Conservation (phyloP, 169 alveolate species). For the Fabrea salina region DNA sequence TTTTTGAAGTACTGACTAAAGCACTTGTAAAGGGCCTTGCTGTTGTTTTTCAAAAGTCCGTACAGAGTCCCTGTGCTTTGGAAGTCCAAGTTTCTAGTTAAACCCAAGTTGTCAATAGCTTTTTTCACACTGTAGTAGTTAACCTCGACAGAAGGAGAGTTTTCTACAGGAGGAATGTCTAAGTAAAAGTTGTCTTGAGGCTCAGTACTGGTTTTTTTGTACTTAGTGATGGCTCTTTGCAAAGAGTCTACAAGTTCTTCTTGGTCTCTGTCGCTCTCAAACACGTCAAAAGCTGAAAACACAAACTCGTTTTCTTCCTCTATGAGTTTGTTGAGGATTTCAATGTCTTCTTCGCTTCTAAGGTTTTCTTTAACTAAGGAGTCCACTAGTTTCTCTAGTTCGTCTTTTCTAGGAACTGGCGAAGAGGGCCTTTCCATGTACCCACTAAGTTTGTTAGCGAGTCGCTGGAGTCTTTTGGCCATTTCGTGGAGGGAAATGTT, state of each 20-base stretch:
- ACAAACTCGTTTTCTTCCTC: slow-evolving; percentile 2
- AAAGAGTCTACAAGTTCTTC: slow-evolving; percentile 24
- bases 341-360: neutral
- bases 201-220: too few species aligned
- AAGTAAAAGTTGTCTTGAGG: too few species aligned
- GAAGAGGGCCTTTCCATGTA: slow-evolving; percentile 32
- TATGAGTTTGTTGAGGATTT: slow-evolving; percentile 4
- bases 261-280: slow-evolving; percentile 30
- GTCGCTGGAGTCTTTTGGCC: neutral
- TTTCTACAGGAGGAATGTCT: neutral
- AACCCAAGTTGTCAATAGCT: neutral
- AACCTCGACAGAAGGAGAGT: neutral
- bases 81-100: neutral
- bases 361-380: neutral
- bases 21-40: neutral
- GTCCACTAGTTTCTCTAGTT: neutral
- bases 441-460: slow-evolving; percentile 10
- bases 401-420: slow-evolving; percentile 28
- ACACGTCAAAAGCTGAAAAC: slow-evolving; percentile 33
- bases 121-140: neutral
- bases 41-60: neutral
- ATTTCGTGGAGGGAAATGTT: slow-evolving; percentile 2
- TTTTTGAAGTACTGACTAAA: neutral
- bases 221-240: neutral
- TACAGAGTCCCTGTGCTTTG: neutral